A percentile compares a stretch with the other conserved stretches of the same genome.
Conservation (phyloP, 1,284 basidiomycete genomes). For the Gymnopus androsaceus region DNA sequence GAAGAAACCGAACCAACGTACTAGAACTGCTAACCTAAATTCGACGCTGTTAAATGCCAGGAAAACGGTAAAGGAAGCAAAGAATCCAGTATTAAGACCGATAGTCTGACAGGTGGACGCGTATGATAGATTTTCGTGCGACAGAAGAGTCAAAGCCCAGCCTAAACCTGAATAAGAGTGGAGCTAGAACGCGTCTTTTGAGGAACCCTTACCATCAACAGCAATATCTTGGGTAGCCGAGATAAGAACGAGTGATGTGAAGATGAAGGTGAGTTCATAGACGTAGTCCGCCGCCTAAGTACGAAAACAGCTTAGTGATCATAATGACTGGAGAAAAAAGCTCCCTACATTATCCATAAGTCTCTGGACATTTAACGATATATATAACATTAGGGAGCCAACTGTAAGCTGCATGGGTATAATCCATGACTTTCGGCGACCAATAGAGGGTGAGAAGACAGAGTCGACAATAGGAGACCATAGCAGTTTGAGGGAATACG, state of each 20-base stretch:
- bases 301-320: slow-evolving; percentile 17
- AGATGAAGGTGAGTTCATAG: slow-evolving; percentile 79
- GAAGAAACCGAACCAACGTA: slow-evolving; percentile 3
- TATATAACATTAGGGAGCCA: slow-evolving; percentile 85
- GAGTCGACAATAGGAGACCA: slow-evolving; percentile 99
- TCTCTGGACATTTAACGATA: slow-evolving; percentile 79
- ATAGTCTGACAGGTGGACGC: slow-evolving; percentile 99
- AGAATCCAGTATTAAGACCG: slow-evolving; percentile 95
- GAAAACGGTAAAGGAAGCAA: slow-evolving; percentile 97
- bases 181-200: background rate
- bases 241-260: slow-evolving; percentile 90
- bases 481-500: slow-evolving; percentile 95
- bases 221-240: slow-evolving; percentile 99
- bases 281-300: slow-evolving; percentile 87
- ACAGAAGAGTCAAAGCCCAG: slow-evolving; percentile 97
- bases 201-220: slow-evolving; percentile 75
- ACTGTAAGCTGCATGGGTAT: slow-evolving; percentile 95
- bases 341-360: slow-evolving; percentile 81
- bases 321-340: slow-evolving; percentile 10
- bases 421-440: slow-evolving; percentile 97
- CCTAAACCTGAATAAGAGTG: slow-evolving; percentile 45
- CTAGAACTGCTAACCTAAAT: slow-evolving; percentile 67
- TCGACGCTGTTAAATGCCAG: slow-evolving; percentile 94
- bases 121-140: slow-evolving; percentile 93
- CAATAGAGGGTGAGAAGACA: slow-evolving; percentile 78